A percentile compares a stretch with the other conserved stretches of the same genome.
phyloP scores from a whole-genome alignment of 2,329 filamentous ascomycete species.

The Pyrenophora teres region DNA sequence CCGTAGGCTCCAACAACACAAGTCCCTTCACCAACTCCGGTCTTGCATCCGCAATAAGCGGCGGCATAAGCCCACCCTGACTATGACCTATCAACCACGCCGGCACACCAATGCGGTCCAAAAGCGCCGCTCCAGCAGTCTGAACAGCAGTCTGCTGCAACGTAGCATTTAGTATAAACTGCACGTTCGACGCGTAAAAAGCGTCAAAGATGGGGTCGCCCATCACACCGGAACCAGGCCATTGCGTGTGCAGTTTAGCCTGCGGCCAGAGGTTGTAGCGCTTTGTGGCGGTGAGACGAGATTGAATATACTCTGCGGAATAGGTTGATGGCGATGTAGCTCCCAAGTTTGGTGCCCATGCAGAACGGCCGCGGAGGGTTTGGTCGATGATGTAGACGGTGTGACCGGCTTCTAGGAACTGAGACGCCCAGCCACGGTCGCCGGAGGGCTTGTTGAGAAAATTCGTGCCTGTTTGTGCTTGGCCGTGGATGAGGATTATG shows the following conservation, averaged over 20 bases:
- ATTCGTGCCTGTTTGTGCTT: conserved; percentile 23
- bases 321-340: too few species aligned
- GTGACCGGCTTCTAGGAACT: conserved; percentile 27
- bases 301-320: conserved; percentile 7
- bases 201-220: conserved; percentile 27
- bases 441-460: conserved; percentile 26
- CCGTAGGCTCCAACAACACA: too few species aligned
- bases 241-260: conserved; percentile 26
- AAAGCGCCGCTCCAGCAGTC: too few species aligned
- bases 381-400: conserved; percentile 29
- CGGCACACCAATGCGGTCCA: conserved; percentile 15
- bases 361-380: conserved; percentile 19
- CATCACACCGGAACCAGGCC: conserved; percentile 22
- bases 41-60: too few species aligned
- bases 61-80: too few species aligned
- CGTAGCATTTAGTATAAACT: conserved; percentile 26
- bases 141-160: not conserved
- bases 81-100: not conserved
- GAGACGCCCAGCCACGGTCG: conserved; percentile 26
- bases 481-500: conserved; percentile 30
- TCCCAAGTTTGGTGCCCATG: conserved; percentile 18
- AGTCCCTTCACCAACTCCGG: too few species aligned
- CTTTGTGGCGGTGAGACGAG: conserved; percentile 21
- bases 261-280: conserved; percentile 21
- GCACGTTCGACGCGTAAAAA: conserved; percentile 22